Evolutionary conservation across 495 filamentous ascomycete species (phyloP).

Genomic region (Elaphomyces granulatus): DNA sequence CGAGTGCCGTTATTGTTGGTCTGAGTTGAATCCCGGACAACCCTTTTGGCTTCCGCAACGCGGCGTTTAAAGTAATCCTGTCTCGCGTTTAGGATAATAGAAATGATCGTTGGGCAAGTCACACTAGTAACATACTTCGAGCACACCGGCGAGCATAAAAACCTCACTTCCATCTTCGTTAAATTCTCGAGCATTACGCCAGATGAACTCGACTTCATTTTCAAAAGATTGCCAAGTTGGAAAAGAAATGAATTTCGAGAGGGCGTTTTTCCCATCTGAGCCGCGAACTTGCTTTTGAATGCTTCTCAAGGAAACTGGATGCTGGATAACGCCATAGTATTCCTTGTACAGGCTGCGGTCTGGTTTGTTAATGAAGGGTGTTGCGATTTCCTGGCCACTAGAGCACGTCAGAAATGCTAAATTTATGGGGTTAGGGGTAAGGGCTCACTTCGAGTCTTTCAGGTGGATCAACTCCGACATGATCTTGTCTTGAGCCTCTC

Average conservation of each 20-base stretch:
- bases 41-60: slow-evolving; percentile 52
- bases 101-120: not conserved
- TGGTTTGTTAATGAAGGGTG: slow-evolving; percentile 21
- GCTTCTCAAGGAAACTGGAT: slow-evolving; percentile 55
- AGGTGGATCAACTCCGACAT: slow-evolving; percentile 48
- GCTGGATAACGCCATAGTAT: slow-evolving; percentile 61
- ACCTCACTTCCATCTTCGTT: slow-evolving; percentile 83
- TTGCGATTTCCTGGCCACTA: slow-evolving; percentile 19
- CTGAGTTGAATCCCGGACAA: slow-evolving; percentile 47
- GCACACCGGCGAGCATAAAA: slow-evolving; percentile 50
- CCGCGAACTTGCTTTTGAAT: slow-evolving; percentile 60
- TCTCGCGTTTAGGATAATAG: slow-evolving; percentile 13
- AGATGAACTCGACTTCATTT: slow-evolving; percentile 60
- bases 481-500: slow-evolving; percentile 70
- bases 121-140: slow-evolving; percentile 45
- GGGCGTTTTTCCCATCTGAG: slow-evolving; percentile 45
- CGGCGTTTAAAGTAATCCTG: slow-evolving; percentile 50
- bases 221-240: slow-evolving; percentile 70
- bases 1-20: slow-evolving; percentile 34
- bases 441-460: slow-evolving; percentile 47
- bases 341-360: slow-evolving; percentile 32
- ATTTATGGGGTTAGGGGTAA: too few relatives aligned
- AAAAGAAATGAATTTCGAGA: slow-evolving; percentile 53
- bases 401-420: slow-evolving; percentile 5
- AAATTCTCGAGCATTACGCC: slow-evolving; percentile 74